A percentile compares a stretch with the other conserved stretches of the same genome.
Evolutionary conservation across 2,329 filamentous ascomycete genomes (phyloP).

Genomic region (Penicillium polonicum): DNA sequence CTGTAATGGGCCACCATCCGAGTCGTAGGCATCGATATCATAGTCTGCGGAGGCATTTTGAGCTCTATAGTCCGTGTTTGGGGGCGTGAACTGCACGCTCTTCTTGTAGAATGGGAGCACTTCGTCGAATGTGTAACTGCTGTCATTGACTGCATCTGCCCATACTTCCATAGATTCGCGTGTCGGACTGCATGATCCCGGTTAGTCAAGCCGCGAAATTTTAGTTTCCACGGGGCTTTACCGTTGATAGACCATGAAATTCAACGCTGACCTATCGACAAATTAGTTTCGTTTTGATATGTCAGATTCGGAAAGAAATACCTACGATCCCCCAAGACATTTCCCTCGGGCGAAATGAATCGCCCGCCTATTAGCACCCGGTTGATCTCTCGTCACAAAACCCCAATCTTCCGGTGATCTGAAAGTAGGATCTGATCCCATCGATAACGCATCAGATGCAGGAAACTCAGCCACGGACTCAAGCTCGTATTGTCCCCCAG

Average conservation of each 20-base stretch:
- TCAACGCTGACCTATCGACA: constrained; percentile 25
- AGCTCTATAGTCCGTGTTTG: constrained; percentile 21
- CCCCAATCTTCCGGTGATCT: constrained; percentile 25
- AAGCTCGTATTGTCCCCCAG: constrained; percentile 30
- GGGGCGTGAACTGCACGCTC: constrained; percentile 28
- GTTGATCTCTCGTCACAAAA: constrained; percentile 22
- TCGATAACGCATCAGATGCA: constrained; percentile 18
- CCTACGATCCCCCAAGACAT: constrained; percentile 30
- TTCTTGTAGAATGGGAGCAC: constrained; percentile 29
- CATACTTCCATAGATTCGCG: constrained; percentile 27
- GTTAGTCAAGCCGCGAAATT: neutral
- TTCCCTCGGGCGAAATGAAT: constrained; percentile 32
- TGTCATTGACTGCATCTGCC: constrained; percentile 29
- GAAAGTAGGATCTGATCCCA: constrained; percentile 26
- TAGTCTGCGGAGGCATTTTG: constrained; percentile 28
- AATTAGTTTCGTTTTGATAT: neutral
- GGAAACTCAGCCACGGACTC: constrained; percentile 21
- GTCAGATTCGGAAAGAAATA: neutral
- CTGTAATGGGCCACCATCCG: constrained; percentile 38
- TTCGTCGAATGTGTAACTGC: constrained; percentile 30
- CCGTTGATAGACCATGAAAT: constrained; percentile 34
- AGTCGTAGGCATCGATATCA: constrained; percentile 27
- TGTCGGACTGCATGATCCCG: constrained; percentile 15
- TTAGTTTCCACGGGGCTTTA: neutral
- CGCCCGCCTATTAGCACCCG: constrained; percentile 24